A percentile compares a stretch with the other conserved stretches of the same genome.
These are phyloP conservation scores for Tylopilus sp. DNA, from an alignment of 768 basidiomycete species.

Conservation along the genomic window DNA sequence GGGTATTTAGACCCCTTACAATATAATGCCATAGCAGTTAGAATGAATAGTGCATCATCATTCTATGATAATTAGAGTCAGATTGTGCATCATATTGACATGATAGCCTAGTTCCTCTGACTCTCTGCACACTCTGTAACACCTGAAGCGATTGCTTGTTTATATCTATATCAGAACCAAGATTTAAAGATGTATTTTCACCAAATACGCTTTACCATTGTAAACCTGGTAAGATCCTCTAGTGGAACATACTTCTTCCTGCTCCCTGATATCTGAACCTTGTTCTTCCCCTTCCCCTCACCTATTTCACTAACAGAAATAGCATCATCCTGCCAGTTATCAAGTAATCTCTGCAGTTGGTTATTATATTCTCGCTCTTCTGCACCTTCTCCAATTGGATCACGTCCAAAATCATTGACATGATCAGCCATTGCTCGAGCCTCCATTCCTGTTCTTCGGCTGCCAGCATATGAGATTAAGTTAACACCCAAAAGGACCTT, in stretches of 20 bases:
- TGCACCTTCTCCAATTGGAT: conserved; percentile 86
- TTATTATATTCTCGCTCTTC: conserved; percentile 88
- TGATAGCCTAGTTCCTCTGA: too few relatives aligned
- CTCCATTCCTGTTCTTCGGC: conserved; percentile 74
- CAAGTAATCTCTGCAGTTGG: conserved; percentile 69
- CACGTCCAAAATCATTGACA: conserved; percentile 85
- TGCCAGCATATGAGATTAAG: conserved; percentile 78
- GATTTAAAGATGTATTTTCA: too few relatives aligned
- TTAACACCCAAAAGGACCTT: conserved; percentile 93
- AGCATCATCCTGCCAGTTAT: conserved; percentile 68
- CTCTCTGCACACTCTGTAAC: too few relatives aligned
- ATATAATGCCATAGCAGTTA: too few relatives aligned
- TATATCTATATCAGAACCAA: too few relatives aligned
- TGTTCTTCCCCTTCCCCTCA: conserved; percentile 36
- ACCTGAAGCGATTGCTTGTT: too few relatives aligned
- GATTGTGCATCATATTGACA: too few relatives aligned
- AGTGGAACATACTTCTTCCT: conserved; percentile 58
- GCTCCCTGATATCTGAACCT: conserved; percentile 24
- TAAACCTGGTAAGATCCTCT: conserved; percentile 90
- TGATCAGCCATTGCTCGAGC: conserved; percentile 67
- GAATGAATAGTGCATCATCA: too few relatives aligned
- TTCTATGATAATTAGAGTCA: too few relatives aligned
- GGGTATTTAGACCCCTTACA: too few relatives aligned
- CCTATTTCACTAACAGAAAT: conserved; percentile 68
- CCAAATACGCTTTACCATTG: conserved; percentile 94